phyloP scores from a whole-genome alignment of 805 yeast species.

The Starmerella gropengiesseri region DNA sequence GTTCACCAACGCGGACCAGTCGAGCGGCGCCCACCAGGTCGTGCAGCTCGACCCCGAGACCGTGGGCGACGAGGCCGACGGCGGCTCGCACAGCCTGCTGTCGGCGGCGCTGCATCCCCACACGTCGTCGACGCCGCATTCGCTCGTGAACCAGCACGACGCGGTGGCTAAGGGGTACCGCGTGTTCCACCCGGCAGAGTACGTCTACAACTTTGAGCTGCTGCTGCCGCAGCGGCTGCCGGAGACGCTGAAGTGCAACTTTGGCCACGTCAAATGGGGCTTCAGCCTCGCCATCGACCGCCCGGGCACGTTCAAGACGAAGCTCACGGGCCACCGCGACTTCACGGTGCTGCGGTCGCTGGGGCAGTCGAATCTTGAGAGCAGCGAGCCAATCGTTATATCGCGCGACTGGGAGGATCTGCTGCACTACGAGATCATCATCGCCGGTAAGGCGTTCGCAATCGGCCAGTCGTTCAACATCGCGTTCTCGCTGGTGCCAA shows the following conservation, averaged over 20 bases:
- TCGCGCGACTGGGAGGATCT: slow-evolving; percentile 90
- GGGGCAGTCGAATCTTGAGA: slow-evolving; percentile 68
- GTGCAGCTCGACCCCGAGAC: slow-evolving; percentile 22
- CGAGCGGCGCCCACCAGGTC: slow-evolving; percentile 38
- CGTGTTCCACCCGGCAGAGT: slow-evolving; percentile 75
- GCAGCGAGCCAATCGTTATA: slow-evolving; percentile 85
- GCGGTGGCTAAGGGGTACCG: slow-evolving; percentile 32
- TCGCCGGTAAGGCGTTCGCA: slow-evolving; percentile 80
- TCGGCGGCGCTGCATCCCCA: slow-evolving; percentile 8
- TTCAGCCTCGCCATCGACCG: slow-evolving; percentile 64
- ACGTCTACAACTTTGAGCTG: slow-evolving; percentile 83
- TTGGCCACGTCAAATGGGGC: slow-evolving; percentile 65
- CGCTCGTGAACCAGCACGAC: slow-evolving; percentile 21
- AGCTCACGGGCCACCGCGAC: slow-evolving; percentile 51
- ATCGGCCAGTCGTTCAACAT: slow-evolving; percentile 76
- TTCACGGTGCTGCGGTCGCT: slow-evolving; percentile 65
- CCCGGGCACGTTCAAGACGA: slow-evolving; percentile 76
- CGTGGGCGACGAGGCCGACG: neutral
- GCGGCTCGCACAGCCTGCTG: neutral
- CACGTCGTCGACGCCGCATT: slow-evolving; percentile 12
- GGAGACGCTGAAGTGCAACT: slow-evolving; percentile 64
- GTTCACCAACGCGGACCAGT: slow-evolving; percentile 29
- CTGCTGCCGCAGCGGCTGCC: slow-evolving; percentile 74
- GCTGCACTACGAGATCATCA: slow-evolving; percentile 75
- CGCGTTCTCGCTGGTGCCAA: slow-evolving; percentile 70